Conservation (phyloP, 495 filamentous ascomycete species). For the Trichocladium uniseriatum region DNA sequence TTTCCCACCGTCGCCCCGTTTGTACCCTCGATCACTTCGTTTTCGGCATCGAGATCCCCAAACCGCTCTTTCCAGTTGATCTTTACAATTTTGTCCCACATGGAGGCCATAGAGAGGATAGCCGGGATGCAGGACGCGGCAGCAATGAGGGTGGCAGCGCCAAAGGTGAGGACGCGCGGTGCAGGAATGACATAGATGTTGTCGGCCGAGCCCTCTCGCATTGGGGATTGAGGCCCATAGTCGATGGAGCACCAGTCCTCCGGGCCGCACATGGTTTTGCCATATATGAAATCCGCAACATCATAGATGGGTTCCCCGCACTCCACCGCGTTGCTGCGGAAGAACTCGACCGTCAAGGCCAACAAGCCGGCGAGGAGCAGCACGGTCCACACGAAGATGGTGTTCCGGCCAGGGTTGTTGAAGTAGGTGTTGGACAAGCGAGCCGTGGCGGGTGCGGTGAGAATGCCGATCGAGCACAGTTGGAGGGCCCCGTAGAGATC, state of each 20-base stretch:
- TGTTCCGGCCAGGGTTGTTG: conserved; percentile 49
- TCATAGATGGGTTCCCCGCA: background rate
- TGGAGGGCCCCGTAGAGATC: conserved; percentile 57
- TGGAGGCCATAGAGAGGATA: conserved; percentile 47
- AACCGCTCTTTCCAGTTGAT: conserved; percentile 42
- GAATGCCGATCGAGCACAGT: conserved; percentile 50
- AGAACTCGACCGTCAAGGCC: conserved; percentile 51
- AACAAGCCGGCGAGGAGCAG: conserved; percentile 48
- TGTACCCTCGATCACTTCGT: conserved; percentile 40
- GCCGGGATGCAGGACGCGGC: conserved; percentile 52
- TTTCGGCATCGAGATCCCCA: conserved; percentile 25
- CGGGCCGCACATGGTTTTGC: conserved; percentile 27
- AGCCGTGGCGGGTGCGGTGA: conserved; percentile 50
- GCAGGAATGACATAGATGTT: conserved; percentile 49
- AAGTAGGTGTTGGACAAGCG: conserved; percentile 50
- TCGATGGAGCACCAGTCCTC: conserved; percentile 34
- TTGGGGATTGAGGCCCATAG: conserved; percentile 37
- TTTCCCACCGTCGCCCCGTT: conserved; percentile 43
- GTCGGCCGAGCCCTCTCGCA: conserved; percentile 40
- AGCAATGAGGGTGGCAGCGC: conserved; percentile 45
- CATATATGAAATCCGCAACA: conserved; percentile 30
- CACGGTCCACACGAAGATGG: conserved; percentile 52
- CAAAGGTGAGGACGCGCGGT: conserved; percentile 42
- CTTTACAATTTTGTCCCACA: conserved; percentile 50
- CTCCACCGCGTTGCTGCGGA: conserved; percentile 32